These are phyloP conservation scores for Penicillium sp. DNA, from an alignment of 2,329 filamentous ascomycete genomes.

Conservation along the genomic window DNA sequence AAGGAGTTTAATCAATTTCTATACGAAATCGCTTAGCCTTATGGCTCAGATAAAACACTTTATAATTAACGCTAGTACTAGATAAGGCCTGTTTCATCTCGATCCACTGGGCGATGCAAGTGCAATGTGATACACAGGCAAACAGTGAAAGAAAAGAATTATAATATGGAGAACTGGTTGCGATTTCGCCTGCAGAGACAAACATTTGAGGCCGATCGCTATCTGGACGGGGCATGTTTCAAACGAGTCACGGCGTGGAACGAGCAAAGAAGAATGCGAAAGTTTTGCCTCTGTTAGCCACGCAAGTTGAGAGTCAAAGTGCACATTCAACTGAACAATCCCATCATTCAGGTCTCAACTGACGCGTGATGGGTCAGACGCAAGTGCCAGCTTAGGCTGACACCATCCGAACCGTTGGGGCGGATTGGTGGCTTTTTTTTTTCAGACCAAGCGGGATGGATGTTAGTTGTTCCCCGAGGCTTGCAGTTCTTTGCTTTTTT, in stretches of 20 bases:
- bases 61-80: neutral
- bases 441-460: neutral
- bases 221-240: conserved; percentile 5
- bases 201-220: conserved; percentile 10
- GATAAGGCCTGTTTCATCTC: neutral
- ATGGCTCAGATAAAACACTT: conserved; percentile 7
- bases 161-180: neutral
- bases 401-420: conserved; percentile 11
- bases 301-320: neutral
- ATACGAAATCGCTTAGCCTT: neutral
- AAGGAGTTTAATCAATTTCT: conserved; percentile 1
- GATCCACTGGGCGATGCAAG: neutral
- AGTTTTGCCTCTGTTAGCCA: conserved; percentile 1
- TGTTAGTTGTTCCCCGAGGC: neutral
- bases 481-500: neutral
- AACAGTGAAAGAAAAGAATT: neutral
- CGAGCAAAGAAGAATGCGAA: conserved; percentile 6
- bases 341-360: conserved; percentile 19
- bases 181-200: conserved; percentile 1
- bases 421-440: neutral
- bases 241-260: conserved; percentile 5
- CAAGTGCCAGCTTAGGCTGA: conserved; percentile 4
- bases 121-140: conserved; percentile 7
- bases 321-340: conserved; percentile 9
- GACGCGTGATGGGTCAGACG: conserved; percentile 37